Conservation (phyloP, 768 basidiomycete species). For the Dioszegia aurantiaca region DNA sequence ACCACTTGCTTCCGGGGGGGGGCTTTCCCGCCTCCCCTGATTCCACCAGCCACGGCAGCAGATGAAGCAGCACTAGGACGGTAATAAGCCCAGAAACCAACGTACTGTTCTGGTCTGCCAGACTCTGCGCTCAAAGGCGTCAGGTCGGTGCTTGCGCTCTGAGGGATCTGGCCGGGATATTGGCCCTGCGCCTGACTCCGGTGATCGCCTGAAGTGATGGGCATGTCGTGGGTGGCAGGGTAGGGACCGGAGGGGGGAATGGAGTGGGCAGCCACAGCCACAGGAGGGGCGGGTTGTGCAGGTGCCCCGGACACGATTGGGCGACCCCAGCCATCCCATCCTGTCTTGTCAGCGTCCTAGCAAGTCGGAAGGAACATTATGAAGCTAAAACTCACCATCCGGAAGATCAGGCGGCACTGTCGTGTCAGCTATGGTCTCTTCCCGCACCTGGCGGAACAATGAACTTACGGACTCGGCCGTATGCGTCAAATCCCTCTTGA, state of each 20-base stretch:
- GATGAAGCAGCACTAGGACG: conserved; percentile 1
- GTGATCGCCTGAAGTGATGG: conserved; percentile 13
- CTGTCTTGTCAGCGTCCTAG: conserved; percentile 24
- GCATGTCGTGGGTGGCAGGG: conserved; percentile 29
- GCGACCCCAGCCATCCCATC: conserved; percentile 48
- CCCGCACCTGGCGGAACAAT: background rate
- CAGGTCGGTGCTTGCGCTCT: conserved; percentile 8
- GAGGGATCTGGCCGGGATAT: conserved; percentile 4
- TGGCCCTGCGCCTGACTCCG: conserved; percentile 3
- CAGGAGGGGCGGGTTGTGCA: conserved; percentile 12
- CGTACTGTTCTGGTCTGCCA: conserved; percentile 45
- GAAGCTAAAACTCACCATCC: conserved; percentile 30
- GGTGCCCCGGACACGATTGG: conserved; percentile 28
- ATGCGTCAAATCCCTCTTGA: conserved; percentile 47
- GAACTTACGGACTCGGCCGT: conserved; percentile 44
- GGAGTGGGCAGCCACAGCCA: conserved; percentile 2
- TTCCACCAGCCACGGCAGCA: background rate
- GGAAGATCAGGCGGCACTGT: conserved; percentile 45
- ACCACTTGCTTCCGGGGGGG: background rate
- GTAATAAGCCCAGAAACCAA: conserved; percentile 28
- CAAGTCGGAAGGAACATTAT: too few species aligned
- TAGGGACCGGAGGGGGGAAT: conserved; percentile 4
- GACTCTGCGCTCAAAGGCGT: conserved; percentile 15
- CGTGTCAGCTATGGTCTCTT: conserved; percentile 1
- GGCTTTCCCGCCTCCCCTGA: background rate